phyloP scores from a whole-genome alignment of 1,284 basidiomycete genomes.

The Ustilago curta region DNA sequence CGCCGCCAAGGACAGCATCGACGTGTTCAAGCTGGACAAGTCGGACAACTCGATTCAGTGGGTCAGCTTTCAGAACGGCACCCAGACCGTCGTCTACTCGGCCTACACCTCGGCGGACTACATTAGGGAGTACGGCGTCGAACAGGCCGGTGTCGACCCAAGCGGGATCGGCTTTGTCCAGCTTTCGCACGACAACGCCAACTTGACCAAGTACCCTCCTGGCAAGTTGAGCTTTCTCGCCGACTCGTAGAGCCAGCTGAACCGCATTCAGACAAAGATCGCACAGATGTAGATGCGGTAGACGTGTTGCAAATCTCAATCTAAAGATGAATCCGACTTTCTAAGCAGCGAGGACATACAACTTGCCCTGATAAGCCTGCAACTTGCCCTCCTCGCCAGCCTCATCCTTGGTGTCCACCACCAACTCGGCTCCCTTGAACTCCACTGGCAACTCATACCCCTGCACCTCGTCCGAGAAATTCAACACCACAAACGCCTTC shows the following conservation, averaged over 20 bases:
- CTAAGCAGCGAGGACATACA: constrained; percentile 36
- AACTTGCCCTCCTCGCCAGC: constrained; percentile 23
- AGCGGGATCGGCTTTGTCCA: constrained; percentile 12
- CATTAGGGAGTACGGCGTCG: constrained; percentile 23
- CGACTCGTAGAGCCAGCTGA: constrained; percentile 7
- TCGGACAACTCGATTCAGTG: constrained; percentile 11
- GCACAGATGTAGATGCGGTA: not conserved
- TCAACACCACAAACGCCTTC: constrained; percentile 52
- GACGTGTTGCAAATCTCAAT: too few relatives aligned
- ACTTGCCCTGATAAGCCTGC: constrained; percentile 35
- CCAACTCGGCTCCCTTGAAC: constrained; percentile 8
- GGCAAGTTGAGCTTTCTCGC: constrained; percentile 22
- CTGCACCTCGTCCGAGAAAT: constrained; percentile 47
- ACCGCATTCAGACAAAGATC: not conserved
- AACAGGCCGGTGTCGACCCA: constrained; percentile 23
- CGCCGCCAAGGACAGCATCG: not conserved
- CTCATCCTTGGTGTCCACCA: constrained; percentile 25
- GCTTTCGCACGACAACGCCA: constrained; percentile 9
- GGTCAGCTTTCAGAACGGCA: constrained; percentile 9
- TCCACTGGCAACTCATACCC: constrained; percentile 36
- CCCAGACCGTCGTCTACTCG: constrained; percentile 4
- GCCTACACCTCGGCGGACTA: constrained; percentile 26
- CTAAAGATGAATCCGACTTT: not conserved
- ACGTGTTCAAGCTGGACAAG: constrained; percentile 22
- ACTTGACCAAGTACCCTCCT: constrained; percentile 32